Base-by-base conservation (phyloP, 1,284 basidiomycete genomes). In the Porodaedalea pini region DNA sequence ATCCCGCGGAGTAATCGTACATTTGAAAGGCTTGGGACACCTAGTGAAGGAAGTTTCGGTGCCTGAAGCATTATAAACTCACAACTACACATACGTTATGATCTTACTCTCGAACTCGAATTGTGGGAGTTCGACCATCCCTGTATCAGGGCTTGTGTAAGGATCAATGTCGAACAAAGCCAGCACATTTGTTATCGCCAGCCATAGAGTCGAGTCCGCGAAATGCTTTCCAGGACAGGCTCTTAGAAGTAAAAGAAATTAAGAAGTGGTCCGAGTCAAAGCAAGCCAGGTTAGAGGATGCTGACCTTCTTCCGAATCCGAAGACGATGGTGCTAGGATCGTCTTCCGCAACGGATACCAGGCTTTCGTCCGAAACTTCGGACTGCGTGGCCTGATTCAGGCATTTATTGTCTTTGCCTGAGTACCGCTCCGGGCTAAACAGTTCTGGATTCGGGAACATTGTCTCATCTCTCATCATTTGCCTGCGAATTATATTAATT, bases 171-270 rank as follows among this genome's bases (percentile, higher is more conserved):
- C 53, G 49, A 65, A 66, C 2, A 49, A 53, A 2, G 64, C 63
- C 8, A 66, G 51, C 10, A 65, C 54, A 47, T 41, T 58, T 17
- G 62, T 62, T 19, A 67, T 59, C 15, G 53, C 39, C 32, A 65
- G 27, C 60, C 59, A 67, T 6, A 65, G 19, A 4, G 51, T 41
- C 19, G 60, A 37, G 32, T 57, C 45, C 7, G 61, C 60, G 34
- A 66, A 56, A 54, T 54, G 54, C 23, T 57, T 51, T 13, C 65
- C 65, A n/a, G 65, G 63, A 51, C 64, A 64, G 8, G 56, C 51
- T 19, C 63, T 64, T 43, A 36, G 31, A 17, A n/a, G n/a, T n/a
- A n/a, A n/a, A n/a, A n/a, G n/a, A 37, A 37, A 37, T 37, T 37
- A 8, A 8, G n/a, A n/a, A n/a, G 19, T 31, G 23, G 13, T n/a